Evolutionary conservation across 805 yeast genomes (phyloP), one percentile per base, ranked within the genome.

Genomic region (Saccharomycopsis babjevae): DNA sequence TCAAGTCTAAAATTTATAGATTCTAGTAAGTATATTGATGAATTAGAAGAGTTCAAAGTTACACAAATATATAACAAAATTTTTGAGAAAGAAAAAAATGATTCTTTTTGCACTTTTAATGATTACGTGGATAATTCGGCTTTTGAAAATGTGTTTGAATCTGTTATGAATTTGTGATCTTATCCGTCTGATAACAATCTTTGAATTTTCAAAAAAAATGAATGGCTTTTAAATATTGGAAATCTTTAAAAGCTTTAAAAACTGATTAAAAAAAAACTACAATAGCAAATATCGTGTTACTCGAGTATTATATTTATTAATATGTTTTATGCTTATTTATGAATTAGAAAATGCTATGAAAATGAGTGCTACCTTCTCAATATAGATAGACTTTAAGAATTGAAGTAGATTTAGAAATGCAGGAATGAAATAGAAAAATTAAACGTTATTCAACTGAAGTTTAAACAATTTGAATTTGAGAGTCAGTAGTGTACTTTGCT

Each of bases 401-500:
- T 46, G 52, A 46, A 46, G 7, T 25, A 20, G 16, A 46, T 10
- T 15, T 46, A 7, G 1, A n/a, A 25, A 46, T 43, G 32, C 6
- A 22, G 22, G 13, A 46, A 22, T 46, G 16, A 22, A 28, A 22
- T 4, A 42, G 28, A 28, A n/a, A n/a, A n/a, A 28, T 28, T 28
- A 28, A 28, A 28, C 6, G 38, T 10, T 8, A 34, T 46, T 13
- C 13, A 11, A 20, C 5, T 16, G 13, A 3, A 11, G 1, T 34
- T 39, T 55, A 25, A 32, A 56, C 58, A 4, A 56, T 65, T 39
- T 71, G 69, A 50, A 71, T 66, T 25, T 69, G 64, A 16, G 66
- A 61, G 7, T 61, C 61, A 39, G 58, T 61, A 55, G 65, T 66
- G 58, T 66, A 70, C 55, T 72, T 73, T 1, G 77, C 84, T 64